Evolutionary conservation across 176 grass and related monocot species (phyloP).

Genomic region (Canna indica): DNA sequence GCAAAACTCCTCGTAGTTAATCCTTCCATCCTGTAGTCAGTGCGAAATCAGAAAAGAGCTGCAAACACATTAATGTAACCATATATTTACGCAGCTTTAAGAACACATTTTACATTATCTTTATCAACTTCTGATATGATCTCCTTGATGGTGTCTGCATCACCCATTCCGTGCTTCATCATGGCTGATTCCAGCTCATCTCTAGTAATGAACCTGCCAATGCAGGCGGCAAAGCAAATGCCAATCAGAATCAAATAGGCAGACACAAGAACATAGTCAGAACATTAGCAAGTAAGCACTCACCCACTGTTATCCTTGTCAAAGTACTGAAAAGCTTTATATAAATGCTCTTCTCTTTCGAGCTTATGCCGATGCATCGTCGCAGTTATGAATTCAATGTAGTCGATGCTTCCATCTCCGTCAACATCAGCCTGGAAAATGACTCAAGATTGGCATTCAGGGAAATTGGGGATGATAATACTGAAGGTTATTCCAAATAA

Average conservation of each 20-base stretch:
- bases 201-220: constrained; percentile 76
- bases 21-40: constrained; percentile 67
- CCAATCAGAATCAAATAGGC: no score
- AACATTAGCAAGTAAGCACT: constrained; percentile 11
- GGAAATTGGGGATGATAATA: no score
- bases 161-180: constrained; percentile 82
- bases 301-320: constrained; percentile 95
- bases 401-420: constrained; percentile 88
- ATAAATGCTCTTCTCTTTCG: constrained; percentile 75
- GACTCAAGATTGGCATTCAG: background rate
- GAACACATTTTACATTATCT: constrained; percentile 62
- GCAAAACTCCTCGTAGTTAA: constrained; percentile 91
- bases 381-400: constrained; percentile 95
- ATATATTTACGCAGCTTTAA: background rate
- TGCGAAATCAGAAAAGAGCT: constrained; percentile 5
- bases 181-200: constrained; percentile 84
- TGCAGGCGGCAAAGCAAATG: background rate
- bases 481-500: background rate
- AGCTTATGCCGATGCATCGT: constrained; percentile 92
- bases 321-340: constrained; percentile 84
- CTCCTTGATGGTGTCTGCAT: constrained; percentile 69
- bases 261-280: background rate
- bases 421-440: constrained; percentile 73
- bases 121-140: constrained; percentile 96
- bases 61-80: constrained; percentile 6